Evolutionary conservation across 176 grass and related monocot genomes (phyloP).

Genomic region (sorghum (Sorghum bicolor)): Sorghum_bicolor_NCBIv3 NC_012879.2:59368501-59369000

Average conservation of each 20-base stretch:
- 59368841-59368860: background rate
- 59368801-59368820: slow-evolving; percentile 94
- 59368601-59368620: slow-evolving; percentile 98
- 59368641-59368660: slow-evolving; percentile 99
- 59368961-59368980: background rate
- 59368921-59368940: background rate
- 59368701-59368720: background rate
- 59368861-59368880: background rate
- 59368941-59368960: background rate
- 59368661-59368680: slow-evolving; percentile 89
- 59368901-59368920: background rate
- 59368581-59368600: slow-evolving; percentile 61
- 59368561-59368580: background rate
- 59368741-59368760: background rate
- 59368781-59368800: slow-evolving; percentile 98
- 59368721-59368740: background rate
- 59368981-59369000: background rate
- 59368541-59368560: background rate
- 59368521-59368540: background rate
- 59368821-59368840: slow-evolving; percentile 73
- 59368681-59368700: slow-evolving; percentile 21
- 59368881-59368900: background rate
- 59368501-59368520: background rate
- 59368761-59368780: slow-evolving; percentile 79
- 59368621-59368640: slow-evolving; percentile 95